A percentile compares a stretch with the other conserved stretches of the same genome.
Conservation (phyloP, 139 green algal species). For the Astrephomene gubernaculifera region DNA sequence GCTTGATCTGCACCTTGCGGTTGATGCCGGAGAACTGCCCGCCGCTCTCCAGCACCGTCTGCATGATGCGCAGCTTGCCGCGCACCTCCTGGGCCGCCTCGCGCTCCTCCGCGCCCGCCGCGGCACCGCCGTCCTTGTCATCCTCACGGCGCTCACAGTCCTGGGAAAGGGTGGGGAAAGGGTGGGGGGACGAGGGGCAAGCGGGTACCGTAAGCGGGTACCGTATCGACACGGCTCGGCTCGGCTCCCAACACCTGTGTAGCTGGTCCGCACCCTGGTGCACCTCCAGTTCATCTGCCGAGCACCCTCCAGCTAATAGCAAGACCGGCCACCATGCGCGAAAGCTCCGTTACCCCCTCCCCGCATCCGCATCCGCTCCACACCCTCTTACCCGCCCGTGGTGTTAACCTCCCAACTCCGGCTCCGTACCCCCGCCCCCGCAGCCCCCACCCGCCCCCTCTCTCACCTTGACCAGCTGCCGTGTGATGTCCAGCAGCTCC, state of each 20-base stretch:
- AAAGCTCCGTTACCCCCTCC: no score
- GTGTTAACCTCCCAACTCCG: no score
- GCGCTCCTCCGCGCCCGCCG: constrained; percentile 50
- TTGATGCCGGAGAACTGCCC: constrained; percentile 91
- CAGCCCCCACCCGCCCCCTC: background rate
- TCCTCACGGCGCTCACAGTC: constrained; percentile 41
- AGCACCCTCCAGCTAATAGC: no score
- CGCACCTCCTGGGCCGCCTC: constrained; percentile 72
- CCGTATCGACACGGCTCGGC: background rate
- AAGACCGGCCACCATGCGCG: no score
- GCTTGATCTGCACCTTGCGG: constrained; percentile 86
- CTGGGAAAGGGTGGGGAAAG: no score
- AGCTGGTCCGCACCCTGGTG: no score
- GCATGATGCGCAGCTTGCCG: constrained; percentile 91
- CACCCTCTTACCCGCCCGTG: no score
- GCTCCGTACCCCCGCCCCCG: background rate
- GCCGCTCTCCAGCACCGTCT: constrained; percentile 79
- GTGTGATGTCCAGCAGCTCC: constrained; percentile 93
- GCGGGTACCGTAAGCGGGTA: no score
- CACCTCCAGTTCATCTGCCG: no score
- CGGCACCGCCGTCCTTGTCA: constrained; percentile 38
- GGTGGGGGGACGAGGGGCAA: no score
- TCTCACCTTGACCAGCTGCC: constrained; percentile 74
- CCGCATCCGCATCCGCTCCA: no score
- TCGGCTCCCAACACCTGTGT: no score